Percentiles rank a stretch among this genome's conserved stretches.
phyloP scores from a whole-genome alignment of 495 filamentous ascomycete genomes.

The Neurospora cerealis region DNA sequence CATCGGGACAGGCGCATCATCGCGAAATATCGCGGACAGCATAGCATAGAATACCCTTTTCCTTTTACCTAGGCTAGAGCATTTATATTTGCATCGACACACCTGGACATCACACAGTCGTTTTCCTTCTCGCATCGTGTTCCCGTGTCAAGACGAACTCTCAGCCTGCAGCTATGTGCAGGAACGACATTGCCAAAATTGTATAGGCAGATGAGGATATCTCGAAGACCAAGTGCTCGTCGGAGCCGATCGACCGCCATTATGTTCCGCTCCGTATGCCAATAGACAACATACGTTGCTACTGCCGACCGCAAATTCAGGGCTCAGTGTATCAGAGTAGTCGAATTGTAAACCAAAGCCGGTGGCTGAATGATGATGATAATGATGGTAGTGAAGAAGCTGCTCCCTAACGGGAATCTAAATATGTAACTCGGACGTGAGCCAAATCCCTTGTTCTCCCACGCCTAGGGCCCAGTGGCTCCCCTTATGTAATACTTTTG shows the following conservation, averaged over 20 bases:
- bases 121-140: not conserved
- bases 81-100: not conserved
- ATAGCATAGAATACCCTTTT: not conserved
- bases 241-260: not conserved
- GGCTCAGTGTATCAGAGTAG: not conserved
- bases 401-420: not conserved
- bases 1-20: not conserved
- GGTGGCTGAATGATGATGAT: not conserved
- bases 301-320: not conserved
- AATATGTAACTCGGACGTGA: not conserved
- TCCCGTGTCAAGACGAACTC: not conserved
- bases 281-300: not conserved
- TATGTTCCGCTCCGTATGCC: not conserved
- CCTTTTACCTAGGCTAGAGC: not conserved
- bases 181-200: not conserved
- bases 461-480: not conserved
- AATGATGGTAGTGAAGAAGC: not conserved
- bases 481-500: not conserved
- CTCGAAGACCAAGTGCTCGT: not conserved
- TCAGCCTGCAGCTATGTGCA: not conserved
- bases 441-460: not conserved
- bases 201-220: not conserved
- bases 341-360: not conserved
- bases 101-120: not conserved
- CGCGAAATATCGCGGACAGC: not conserved